A percentile compares a stretch with the other conserved stretches of the same genome.
These are phyloP conservation scores for Trametes maxima DNA, from an alignment of 768 basidiomycete genomes.

Conservation along the genomic window DNA sequence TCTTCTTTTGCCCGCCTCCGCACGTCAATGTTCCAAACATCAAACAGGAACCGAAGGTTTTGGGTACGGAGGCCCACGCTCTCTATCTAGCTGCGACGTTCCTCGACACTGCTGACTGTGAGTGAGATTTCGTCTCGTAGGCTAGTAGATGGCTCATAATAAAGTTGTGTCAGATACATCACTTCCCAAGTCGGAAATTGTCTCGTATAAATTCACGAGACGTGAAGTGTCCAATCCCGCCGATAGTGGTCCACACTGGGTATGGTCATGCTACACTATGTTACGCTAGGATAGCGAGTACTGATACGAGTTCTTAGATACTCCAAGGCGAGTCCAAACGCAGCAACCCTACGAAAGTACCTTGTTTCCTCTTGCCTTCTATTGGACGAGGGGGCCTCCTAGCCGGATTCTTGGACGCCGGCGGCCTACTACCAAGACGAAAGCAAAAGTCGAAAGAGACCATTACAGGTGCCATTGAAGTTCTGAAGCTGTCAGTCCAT, in stretches of 20 bases:
- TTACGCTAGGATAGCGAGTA: no score
- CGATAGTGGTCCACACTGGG: slow-evolving; percentile 42
- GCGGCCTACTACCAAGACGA: slow-evolving; percentile 42
- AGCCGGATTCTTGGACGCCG: slow-evolving; percentile 50
- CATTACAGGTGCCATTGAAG: slow-evolving; percentile 49
- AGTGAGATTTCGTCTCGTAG: slow-evolving; percentile 39
- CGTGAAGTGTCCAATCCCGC: slow-evolving; percentile 14
- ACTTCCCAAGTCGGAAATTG: slow-evolving; percentile 41
- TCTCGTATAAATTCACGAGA: slow-evolving; percentile 34
- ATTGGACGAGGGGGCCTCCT: slow-evolving; percentile 41
- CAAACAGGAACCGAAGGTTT: slow-evolving; percentile 26
- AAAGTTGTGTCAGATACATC: slow-evolving; percentile 32
- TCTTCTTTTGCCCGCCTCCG: slow-evolving; percentile 40
- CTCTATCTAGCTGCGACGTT: slow-evolving; percentile 55
- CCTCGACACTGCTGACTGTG: slow-evolving; percentile 67
- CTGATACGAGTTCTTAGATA: not conserved
- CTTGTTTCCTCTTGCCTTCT: slow-evolving; percentile 48
- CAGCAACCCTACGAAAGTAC: slow-evolving; percentile 45
- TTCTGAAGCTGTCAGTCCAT: slow-evolving; percentile 56
- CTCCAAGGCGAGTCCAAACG: slow-evolving; percentile 31
- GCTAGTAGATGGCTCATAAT: not conserved
- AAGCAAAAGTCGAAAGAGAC: slow-evolving; percentile 40
- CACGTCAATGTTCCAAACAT: slow-evolving; percentile 21
- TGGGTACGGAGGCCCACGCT: slow-evolving; percentile 30
- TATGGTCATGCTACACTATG: slow-evolving; percentile 22